Evolutionary conservation across 371 early-diverging fungal species (phyloP).

Genomic region (Apophysomyces elegans): DNA sequence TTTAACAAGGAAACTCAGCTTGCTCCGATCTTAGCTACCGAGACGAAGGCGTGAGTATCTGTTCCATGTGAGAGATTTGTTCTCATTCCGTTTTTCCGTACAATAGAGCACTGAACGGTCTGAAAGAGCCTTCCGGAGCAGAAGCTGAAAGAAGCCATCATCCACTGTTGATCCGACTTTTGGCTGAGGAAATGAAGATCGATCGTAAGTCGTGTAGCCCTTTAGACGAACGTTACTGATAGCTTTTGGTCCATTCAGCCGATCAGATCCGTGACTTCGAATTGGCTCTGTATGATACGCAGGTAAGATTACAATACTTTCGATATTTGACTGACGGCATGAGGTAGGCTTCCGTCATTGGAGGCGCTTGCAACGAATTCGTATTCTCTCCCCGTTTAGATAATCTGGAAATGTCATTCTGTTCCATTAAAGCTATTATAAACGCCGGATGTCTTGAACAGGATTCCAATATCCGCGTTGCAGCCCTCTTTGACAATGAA

Average conservation of each 20-base stretch:
- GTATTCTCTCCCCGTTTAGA: constrained; percentile 94
- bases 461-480: constrained; percentile 84
- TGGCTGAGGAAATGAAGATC: constrained; percentile 78
- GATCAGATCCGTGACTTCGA: constrained; percentile 91
- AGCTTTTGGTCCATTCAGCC: constrained; percentile 35
- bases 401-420: constrained; percentile 94
- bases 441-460: constrained; percentile 56
- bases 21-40: constrained; percentile 86
- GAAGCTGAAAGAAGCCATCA: constrained; percentile 71
- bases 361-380: constrained; percentile 91
- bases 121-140: constrained; percentile 29
- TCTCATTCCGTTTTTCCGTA: constrained; percentile 3
- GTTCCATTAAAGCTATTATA: constrained; percentile 68
- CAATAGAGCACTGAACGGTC: constrained; percentile 33
- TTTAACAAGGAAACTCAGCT: constrained; percentile 96
- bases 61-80: neutral
- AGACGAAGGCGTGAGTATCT: constrained; percentile 63
- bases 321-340: neutral
- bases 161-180: constrained; percentile 71
- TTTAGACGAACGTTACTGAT: neutral
- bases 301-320: constrained; percentile 20
- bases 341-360: constrained; percentile 74
- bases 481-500: constrained; percentile 96
- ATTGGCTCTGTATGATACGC: constrained; percentile 85
- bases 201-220: constrained; percentile 45